Evolutionary conservation across 805 yeast genomes (phyloP).

Genomic region (Teunomyces kruisii): DNA sequence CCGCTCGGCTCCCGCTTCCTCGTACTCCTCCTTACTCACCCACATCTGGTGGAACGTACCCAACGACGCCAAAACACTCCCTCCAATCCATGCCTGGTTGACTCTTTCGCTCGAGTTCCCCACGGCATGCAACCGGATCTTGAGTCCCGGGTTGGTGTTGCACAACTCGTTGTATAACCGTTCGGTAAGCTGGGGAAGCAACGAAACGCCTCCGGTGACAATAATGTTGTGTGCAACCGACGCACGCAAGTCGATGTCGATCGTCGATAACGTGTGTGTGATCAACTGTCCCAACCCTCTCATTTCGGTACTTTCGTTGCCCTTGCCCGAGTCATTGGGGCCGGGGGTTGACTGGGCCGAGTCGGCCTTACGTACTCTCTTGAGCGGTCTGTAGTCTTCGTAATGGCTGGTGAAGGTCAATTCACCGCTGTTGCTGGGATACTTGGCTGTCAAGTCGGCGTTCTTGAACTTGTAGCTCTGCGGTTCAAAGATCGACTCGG

Average conservation of each 20-base stretch:
- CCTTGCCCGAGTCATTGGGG: slow-evolving; percentile 11
- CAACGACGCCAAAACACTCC: slow-evolving; percentile 79
- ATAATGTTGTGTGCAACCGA: slow-evolving; percentile 87
- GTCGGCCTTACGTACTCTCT: slow-evolving; percentile 52
- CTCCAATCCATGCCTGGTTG: slow-evolving; percentile 89
- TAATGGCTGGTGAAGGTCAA: slow-evolving; percentile 43
- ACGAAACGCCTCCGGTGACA: slow-evolving; percentile 79
- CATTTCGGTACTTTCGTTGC: slow-evolving; percentile 14
- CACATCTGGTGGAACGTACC: slow-evolving; percentile 95
- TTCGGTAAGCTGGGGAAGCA: slow-evolving; percentile 79
- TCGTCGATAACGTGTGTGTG: slow-evolving; percentile 51
- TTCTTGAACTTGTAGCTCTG: slow-evolving; percentile 36
- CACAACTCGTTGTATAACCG: slow-evolving; percentile 71
- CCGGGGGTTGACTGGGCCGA: slow-evolving; percentile 31
- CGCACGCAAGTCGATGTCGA: slow-evolving; percentile 82
- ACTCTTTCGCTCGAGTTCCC: slow-evolving; percentile 78
- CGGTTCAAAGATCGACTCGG: slow-evolving; percentile 76
- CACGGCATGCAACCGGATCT: slow-evolving; percentile 77
- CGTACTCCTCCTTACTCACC: slow-evolving; percentile 86
- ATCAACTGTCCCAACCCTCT: slow-evolving; percentile 62
- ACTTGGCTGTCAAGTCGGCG: slow-evolving; percentile 20
- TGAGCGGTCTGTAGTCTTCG: slow-evolving; percentile 72
- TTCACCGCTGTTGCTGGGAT: slow-evolving; percentile 53
- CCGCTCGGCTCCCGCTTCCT: slow-evolving; percentile 84
- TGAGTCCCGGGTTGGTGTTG: slow-evolving; percentile 74